Evolutionary conservation across 2,329 filamentous ascomycete species (phyloP), one percentile per base, ranked within the genome.

Genomic region (Botryotinia globosa): DNA sequence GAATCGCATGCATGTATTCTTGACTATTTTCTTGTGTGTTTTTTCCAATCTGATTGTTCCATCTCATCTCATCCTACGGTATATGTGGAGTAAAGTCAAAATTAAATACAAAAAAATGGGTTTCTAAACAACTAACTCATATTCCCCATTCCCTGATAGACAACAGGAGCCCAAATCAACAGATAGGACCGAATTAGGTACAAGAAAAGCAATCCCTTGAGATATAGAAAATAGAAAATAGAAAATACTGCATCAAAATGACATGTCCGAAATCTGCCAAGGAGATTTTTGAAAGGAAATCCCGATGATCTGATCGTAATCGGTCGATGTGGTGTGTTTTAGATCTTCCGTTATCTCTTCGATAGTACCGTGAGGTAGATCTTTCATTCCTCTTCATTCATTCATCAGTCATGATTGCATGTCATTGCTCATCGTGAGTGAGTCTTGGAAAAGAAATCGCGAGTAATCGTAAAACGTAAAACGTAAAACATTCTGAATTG

Each of bases 351-450:
- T 34, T 22, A 32, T 39, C 63, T 66, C 63, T 48, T 51, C 44
- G 44, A 51, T 63, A 29, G 37, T 71, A 54, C 69, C 69, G 18
- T 32, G 58, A 63, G 59, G 69, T 64, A 58, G n/a, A 56, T 42
- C 37, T 42, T 32, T 65, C 63, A 42, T 56, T 25, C 25, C 48
- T 68, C 48, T 68, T 68, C 65, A 39, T 67, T 56, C 65, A 67
- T 67, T 56, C 65, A 56, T 68, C 63, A 56, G 61, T 66, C 69
- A 72, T 67, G 69, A 59, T 68, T 68, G 65, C 65, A 56, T 68
- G 29, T 72, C 61, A 72, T 72, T 72, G 62, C 69, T 72, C 65
- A 72, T 72, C 69, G 42, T 72, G 62, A 72, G 14, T 39, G 25
- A 14, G 5, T 54, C 45, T 34, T 12, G 34, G 22, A 54, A 56